Base-by-base conservation (phyloP, 23 red algal species). In the Chondrus crispus region DNA sequence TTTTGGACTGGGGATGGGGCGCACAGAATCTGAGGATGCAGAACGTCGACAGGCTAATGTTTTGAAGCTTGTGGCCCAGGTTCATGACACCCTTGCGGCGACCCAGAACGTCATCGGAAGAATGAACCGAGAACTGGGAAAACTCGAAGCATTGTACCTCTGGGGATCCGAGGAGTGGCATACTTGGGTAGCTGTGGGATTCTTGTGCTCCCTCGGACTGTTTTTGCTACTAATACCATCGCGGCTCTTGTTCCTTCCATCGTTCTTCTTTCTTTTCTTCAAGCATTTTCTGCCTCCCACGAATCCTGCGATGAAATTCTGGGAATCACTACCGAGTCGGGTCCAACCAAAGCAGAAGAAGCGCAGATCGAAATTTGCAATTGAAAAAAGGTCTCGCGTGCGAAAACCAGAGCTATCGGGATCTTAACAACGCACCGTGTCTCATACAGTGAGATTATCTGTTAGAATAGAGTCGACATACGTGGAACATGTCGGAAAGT, bases 261-360 rank as follows among this genome's bases (percentile, higher is more conserved):
- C 80, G 81, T 49, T 94, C 30, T 87, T 77, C 68, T 71, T 94
- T 39, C n/a, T 94, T 30, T 94, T 87, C 75, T 81, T 85, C 22
- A 94, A 88, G 28, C 91, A 94, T 46, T 94, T 94, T 80, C 53
- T 94, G 68, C 91, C 91, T 11, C 91, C 91, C 36, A 47, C 41
- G 1, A 94, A 94, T 44, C 81, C 81, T 16, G 82, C 62, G 22
- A 41, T 86, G n/a, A 44, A 54, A 39, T 94, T 85, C 43, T 94
- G 91, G 91, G 64, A 87, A 26, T 84, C 91, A 12, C 50, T 94
- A 28, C 91, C 91, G 49, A 80, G 81, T 26, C 64, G 85, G 10
- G 78, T 89, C 20, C 51, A 38, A 3, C 51, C 60, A 6, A 77
- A 33, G 85, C 42, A 74, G 11, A 66, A 66, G 35, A 66, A 66